phyloP scores from a whole-genome alignment of 2,329 filamentous ascomycete species.

The Pezicula rhizophila region DNA sequence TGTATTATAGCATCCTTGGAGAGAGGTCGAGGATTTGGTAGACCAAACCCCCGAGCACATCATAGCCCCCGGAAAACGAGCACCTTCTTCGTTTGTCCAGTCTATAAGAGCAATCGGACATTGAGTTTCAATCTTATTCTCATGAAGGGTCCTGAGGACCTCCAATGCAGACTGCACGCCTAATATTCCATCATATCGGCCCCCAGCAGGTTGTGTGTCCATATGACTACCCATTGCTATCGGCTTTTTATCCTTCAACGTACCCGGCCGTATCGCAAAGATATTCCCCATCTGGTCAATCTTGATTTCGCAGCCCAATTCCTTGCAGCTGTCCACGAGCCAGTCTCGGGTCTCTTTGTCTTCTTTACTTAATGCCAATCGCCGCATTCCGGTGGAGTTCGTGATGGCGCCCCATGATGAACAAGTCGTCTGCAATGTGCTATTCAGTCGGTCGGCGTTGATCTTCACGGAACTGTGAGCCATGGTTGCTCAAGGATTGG shows the following conservation, averaged over 20 bases:
- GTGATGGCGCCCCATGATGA: slow-evolving; percentile 18
- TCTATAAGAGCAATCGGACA: slow-evolving; percentile 49
- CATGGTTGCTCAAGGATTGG: slow-evolving; percentile 5
- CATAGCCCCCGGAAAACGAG: slow-evolving; percentile 71
- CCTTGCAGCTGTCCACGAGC: slow-evolving; percentile 59
- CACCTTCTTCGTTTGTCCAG: slow-evolving; percentile 59
- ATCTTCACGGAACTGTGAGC: slow-evolving; percentile 10
- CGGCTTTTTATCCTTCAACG: slow-evolving; percentile 45
- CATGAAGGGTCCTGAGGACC: slow-evolving; percentile 60
- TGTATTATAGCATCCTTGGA: slow-evolving; percentile 55
- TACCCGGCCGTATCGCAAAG: slow-evolving; percentile 64
- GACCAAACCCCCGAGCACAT: slow-evolving; percentile 71
- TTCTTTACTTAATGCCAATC: slow-evolving; percentile 62
- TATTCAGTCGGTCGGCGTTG: slow-evolving; percentile 19
- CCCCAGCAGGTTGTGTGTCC: slow-evolving; percentile 52
- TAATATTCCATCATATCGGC: slow-evolving; percentile 72
- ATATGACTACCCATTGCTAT: slow-evolving; percentile 66
- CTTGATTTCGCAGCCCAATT: slow-evolving; percentile 59
- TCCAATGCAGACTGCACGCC: slow-evolving; percentile 69
- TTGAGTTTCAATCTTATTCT: slow-evolving; percentile 60
- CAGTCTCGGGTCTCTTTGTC: slow-evolving; percentile 69
- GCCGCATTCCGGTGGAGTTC: slow-evolving; percentile 56
- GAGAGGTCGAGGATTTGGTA: slow-evolving; percentile 45
- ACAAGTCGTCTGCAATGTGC: slow-evolving; percentile 18
- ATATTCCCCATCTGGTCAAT: slow-evolving; percentile 70